Evolutionary conservation across 176 grass and related monocot species (phyloP).

Genomic region (Eleusine coracana): DNA sequence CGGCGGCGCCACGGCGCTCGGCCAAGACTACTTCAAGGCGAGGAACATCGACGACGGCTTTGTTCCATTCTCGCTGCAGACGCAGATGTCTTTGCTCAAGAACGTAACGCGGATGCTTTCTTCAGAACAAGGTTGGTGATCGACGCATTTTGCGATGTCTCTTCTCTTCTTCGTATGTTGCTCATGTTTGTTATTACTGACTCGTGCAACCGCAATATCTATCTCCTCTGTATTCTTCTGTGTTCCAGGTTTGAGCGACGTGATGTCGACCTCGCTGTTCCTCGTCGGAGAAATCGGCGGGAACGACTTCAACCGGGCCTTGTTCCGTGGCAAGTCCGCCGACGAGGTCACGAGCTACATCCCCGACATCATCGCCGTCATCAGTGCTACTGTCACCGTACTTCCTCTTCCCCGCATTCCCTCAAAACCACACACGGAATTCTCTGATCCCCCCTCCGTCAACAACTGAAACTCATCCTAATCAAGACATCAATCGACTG

Average conservation of each 20-base stretch:
- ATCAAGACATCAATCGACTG: not conserved
- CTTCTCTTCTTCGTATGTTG: no score
- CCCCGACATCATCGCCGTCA: slow-evolving; percentile 55
- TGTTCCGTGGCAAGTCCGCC: slow-evolving; percentile 42
- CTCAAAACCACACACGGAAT: not conserved
- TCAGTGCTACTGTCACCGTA: slow-evolving; percentile 26
- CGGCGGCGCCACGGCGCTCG: no score
- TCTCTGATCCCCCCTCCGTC: no score
- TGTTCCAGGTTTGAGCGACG: not conserved
- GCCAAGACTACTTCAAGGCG: slow-evolving; percentile 47
- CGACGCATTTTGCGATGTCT: no score
- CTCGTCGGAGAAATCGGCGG: slow-evolving; percentile 71
- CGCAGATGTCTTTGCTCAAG: slow-evolving; percentile 54
- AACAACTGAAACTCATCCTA: no score
- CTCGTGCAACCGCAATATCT: no score
- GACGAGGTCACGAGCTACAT: slow-evolving; percentile 49
- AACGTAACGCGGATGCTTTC: slow-evolving; percentile 34
- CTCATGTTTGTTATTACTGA: no score
- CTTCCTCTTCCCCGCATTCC: not conserved
- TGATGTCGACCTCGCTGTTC: slow-evolving; percentile 55
- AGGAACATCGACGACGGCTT: slow-evolving; percentile 43
- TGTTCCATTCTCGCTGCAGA: slow-evolving; percentile 45
- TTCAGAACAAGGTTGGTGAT: slow-evolving; percentile 3
- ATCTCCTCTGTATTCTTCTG: no score
- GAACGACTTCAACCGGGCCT: slow-evolving; percentile 69